These are phyloP conservation scores for Raddia distichophylla DNA, from an alignment of 176 grass and related monocot species.

Conservation along the genomic window DNA sequence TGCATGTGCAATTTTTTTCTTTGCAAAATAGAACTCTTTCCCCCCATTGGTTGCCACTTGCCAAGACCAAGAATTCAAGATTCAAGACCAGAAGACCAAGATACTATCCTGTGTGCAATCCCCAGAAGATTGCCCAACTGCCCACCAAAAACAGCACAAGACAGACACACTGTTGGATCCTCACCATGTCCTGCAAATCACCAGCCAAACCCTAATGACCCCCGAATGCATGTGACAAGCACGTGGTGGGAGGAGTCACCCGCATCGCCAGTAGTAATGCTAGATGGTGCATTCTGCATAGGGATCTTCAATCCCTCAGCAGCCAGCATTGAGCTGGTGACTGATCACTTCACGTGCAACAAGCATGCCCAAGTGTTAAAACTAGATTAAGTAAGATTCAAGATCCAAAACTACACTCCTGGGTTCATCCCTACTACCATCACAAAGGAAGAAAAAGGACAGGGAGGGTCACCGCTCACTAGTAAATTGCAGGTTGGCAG, in stretches of 20 bases:
- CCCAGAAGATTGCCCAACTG: conserved; percentile 37
- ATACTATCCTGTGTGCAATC: conserved; percentile 44
- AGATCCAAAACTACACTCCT: conserved; percentile 42
- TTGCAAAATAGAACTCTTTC: conserved; percentile 1
- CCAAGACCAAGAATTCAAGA: conserved; percentile 38
- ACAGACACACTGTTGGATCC: conserved; percentile 33
- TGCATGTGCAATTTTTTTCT: not conserved
- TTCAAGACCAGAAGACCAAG: conserved; percentile 47
- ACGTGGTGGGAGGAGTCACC: conserved; percentile 45
- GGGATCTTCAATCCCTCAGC: conserved; percentile 54
- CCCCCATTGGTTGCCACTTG: not conserved
- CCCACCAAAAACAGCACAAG: conserved; percentile 6
- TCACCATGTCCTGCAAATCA: conserved; percentile 21
- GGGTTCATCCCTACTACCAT: conserved; percentile 11
- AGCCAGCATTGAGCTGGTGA: conserved; percentile 25
- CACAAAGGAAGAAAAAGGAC: not conserved
- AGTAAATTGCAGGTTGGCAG: conserved; percentile 16
- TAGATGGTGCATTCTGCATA: conserved; percentile 29
- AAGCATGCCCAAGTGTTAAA: conserved; percentile 48
- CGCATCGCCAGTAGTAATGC: conserved; percentile 27
- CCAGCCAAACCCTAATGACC: conserved; percentile 32
- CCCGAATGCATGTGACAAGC: conserved; percentile 44
- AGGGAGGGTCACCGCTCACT: not conserved
- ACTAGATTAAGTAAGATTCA: conserved; percentile 57
- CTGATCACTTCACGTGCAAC: conserved; percentile 48